These are phyloP conservation scores for Fusarium stilboides DNA, from an alignment of 2,329 filamentous ascomycete species.

Conservation along the genomic window DNA sequence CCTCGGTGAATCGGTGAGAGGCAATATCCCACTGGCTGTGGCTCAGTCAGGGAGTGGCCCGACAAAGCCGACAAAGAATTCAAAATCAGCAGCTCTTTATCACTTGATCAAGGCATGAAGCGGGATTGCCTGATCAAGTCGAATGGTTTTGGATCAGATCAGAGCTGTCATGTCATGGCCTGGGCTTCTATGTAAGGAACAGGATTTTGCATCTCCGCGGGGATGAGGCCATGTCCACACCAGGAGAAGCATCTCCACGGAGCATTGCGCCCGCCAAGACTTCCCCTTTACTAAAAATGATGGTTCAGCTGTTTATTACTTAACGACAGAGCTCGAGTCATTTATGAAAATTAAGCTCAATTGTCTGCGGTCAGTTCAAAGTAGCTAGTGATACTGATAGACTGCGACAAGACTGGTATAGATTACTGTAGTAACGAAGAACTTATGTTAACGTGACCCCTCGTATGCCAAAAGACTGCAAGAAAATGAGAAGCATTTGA, in stretches of 20 bases:
- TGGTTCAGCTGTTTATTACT: background rate
- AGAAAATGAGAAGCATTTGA: too few relatives aligned
- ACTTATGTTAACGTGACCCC: too few relatives aligned
- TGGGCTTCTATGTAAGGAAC: conserved; percentile 7
- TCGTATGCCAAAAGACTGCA: too few relatives aligned
- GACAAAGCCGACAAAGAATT: background rate
- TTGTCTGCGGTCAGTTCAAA: too few relatives aligned
- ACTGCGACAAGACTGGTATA: too few relatives aligned
- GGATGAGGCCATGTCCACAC: conserved; percentile 13
- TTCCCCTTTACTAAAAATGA: background rate
- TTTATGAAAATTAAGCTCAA: too few relatives aligned
- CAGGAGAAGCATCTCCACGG: conserved; percentile 22
- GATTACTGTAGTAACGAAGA: too few relatives aligned
- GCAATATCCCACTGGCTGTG: background rate
- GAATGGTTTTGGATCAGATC: conserved; percentile 14
- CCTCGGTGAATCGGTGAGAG: background rate
- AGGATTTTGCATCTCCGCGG: conserved; percentile 18
- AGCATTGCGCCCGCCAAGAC: background rate
- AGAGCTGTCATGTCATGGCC: conserved; percentile 27
- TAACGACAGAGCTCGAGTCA: too few relatives aligned
- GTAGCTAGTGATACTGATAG: too few relatives aligned
- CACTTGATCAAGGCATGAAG: background rate
- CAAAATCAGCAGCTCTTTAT: background rate
- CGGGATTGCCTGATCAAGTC: background rate
- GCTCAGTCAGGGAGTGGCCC: background rate